Conservation (phyloP, 805 yeast genomes). For the Suhomyces xylopsoci region DNA sequence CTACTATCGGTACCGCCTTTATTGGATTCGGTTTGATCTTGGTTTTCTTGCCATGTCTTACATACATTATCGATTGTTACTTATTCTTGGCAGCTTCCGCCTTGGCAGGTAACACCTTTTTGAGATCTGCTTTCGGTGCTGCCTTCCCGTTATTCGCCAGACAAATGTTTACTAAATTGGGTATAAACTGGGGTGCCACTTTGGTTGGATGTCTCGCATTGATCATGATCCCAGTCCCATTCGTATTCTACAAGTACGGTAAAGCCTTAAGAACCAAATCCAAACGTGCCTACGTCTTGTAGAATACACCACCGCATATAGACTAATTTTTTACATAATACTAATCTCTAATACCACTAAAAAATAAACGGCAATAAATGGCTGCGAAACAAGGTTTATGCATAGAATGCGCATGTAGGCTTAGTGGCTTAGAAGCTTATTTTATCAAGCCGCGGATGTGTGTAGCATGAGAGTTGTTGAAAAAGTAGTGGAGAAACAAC, state of each 20-base stretch:
- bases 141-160: conserved; percentile 58
- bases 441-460: not conserved
- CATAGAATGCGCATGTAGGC: not conserved
- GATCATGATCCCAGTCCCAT: conserved; percentile 54
- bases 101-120: conserved; percentile 59
- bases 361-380: not conserved
- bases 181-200: conserved; percentile 54
- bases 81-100: conserved; percentile 60
- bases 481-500: too few species aligned
- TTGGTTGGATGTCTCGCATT: conserved; percentile 52
- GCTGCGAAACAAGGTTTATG: not conserved
- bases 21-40: conserved; percentile 48
- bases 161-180: conserved; percentile 49
- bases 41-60: conserved; percentile 57
- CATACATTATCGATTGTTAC: conserved; percentile 60
- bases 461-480: not conserved
- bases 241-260: conserved; percentile 51
- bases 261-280: conserved; percentile 16
- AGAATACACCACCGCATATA: not conserved
- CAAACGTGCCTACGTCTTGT: conserved; percentile 13
- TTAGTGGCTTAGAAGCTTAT: not conserved
- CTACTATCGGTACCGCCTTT: conserved; percentile 44
- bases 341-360: not conserved
- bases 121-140: conserved; percentile 58
- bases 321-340: not conserved